Evolutionary conservation across 1,284 basidiomycete genomes (phyloP).

Genomic region (Microbotryum lychnidis-dioicae): DNA sequence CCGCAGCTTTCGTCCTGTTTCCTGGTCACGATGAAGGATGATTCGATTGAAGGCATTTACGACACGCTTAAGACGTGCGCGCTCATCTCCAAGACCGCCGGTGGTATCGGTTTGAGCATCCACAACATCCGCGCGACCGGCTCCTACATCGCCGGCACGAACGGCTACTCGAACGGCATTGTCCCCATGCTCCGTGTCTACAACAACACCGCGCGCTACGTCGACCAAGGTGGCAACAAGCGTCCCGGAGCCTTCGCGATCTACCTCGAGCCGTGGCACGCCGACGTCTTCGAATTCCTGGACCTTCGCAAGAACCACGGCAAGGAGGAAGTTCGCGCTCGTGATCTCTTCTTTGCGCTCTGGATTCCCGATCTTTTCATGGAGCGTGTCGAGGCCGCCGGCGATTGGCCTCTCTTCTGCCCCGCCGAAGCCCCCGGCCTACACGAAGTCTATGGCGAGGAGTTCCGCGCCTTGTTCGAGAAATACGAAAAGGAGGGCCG

Average conservation of each 20-base stretch:
- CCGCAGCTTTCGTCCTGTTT: slow-evolving; percentile 97
- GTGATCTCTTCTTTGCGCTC: slow-evolving; percentile 96
- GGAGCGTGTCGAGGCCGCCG: slow-evolving; percentile 82
- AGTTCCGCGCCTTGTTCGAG: slow-evolving; percentile 84
- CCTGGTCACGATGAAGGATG: slow-evolving; percentile 96
- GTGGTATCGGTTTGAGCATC: slow-evolving; percentile 93
- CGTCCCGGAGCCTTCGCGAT: slow-evolving; percentile 91
- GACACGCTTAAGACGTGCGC: slow-evolving; percentile 97
- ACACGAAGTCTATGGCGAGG: slow-evolving; percentile 80
- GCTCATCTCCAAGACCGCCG: slow-evolving; percentile 98
- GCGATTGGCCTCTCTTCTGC: slow-evolving; percentile 94
- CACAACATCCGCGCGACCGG: slow-evolving; percentile 97
- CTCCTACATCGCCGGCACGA: slow-evolving; percentile 45
- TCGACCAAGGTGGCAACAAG: slow-evolving; percentile 99
- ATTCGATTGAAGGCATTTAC: slow-evolving; percentile 98
- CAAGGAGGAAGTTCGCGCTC: slow-evolving; percentile 94
- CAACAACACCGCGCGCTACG: slow-evolving; percentile 97
- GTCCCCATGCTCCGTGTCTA: slow-evolving; percentile 98
- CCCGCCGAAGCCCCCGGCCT: slow-evolving; percentile 91
- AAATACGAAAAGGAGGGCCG: slow-evolving; percentile 88
- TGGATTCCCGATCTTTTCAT: slow-evolving; percentile 98
- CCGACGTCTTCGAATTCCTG: slow-evolving; percentile 95
- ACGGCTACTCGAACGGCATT: slow-evolving; percentile 90
- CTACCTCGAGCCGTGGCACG: slow-evolving; percentile 50
- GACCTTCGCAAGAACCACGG: slow-evolving; percentile 99